Evolutionary conservation across 208 protist genomes (phyloP), one percentile per base, ranked within the genome.

Genomic region (Balamuthia mandrillaris): DNA sequence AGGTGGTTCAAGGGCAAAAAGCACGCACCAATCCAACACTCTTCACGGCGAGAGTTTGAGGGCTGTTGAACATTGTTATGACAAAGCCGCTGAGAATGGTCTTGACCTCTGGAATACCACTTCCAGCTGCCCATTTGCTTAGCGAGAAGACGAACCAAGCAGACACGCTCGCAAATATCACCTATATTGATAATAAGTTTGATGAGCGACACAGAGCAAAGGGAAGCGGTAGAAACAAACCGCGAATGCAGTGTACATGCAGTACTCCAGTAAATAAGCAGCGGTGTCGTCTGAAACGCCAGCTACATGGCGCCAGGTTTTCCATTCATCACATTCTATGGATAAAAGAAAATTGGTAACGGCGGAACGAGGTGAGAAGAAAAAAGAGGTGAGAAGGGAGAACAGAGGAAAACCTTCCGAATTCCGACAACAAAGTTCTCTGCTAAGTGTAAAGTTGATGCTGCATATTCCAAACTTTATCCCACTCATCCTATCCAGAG

Each of bases 31-130:
- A 14, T 16, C 83, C 86, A 42, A 91, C 16, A 14, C 29, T 47
- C 78, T 91, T 91, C 14, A 88, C 58, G 1, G 88, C 24, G 3
- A 90, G 58, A 3, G 86, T 88, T 41, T 85, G 56, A 21, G 85
- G 33, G 42, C 74, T 56, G 47, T 87, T 41, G 72, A 84, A 91
- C 16, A 54, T 33, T 14, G 78, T 81, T 18, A 90, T 83, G 54
- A 87, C 58, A 66, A 70, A 90, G 41, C 88, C 88, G 45, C 75
- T 74, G n/a, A 91, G 82, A 49, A 91, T 89, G 27, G 86, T 82
- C 51, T 91, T 91, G 18, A 89, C 82, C 33, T 90, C 84, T 2
- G 87, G 81, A 42, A 90, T 90, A 39, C 87, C 87, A 7, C 68
- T 84, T 16, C 87, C 87, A 27, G 82, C 68, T 0, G 87, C 72